These are phyloP conservation scores for Clarkia xantiana DNA, from an alignment of 345 rosid species.

Conservation along the genomic window DNA sequence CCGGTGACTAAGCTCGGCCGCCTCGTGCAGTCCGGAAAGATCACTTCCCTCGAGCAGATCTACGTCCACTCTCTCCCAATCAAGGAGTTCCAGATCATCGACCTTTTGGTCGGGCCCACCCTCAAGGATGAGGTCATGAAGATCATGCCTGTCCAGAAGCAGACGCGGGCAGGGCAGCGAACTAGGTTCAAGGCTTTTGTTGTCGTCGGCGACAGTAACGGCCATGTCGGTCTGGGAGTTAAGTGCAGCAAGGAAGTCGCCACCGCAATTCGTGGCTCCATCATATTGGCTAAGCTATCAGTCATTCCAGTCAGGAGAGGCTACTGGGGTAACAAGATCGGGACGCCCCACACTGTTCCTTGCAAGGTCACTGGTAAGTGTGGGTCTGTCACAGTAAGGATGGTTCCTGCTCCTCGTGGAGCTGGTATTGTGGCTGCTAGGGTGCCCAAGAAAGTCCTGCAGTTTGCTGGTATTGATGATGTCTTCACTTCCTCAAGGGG, in stretches of 20 bases:
- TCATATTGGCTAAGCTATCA: conserved; percentile 47
- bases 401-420: conserved; percentile 81
- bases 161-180: conserved; percentile 66
- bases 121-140: conserved; percentile 96
- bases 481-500: conserved; percentile 75
- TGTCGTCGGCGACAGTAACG: conserved; percentile 48
- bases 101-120: conserved; percentile 46
- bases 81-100: conserved; percentile 79
- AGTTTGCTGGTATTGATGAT: conserved; percentile 72
- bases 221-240: conserved; percentile 62
- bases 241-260: conserved; percentile 68
- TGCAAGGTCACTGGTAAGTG: conserved; percentile 69
- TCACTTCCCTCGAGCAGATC: conserved; percentile 51
- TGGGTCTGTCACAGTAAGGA: conserved; percentile 53
- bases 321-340: conserved; percentile 74
- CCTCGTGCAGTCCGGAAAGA: conserved; percentile 35
- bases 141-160: conserved; percentile 85
- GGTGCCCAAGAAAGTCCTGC: conserved; percentile 79
- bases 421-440: conserved; percentile 78
- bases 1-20: conserved; percentile 92
- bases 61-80: conserved; percentile 78
- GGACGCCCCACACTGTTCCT: conserved; percentile 56
- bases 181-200: conserved; percentile 68
- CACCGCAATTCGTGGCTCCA: conserved; percentile 53
- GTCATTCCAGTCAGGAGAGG: conserved; percentile 67